phyloP scores from a whole-genome alignment of 257 asterid genomes.

The Solanum appendiculatum region DNA sequence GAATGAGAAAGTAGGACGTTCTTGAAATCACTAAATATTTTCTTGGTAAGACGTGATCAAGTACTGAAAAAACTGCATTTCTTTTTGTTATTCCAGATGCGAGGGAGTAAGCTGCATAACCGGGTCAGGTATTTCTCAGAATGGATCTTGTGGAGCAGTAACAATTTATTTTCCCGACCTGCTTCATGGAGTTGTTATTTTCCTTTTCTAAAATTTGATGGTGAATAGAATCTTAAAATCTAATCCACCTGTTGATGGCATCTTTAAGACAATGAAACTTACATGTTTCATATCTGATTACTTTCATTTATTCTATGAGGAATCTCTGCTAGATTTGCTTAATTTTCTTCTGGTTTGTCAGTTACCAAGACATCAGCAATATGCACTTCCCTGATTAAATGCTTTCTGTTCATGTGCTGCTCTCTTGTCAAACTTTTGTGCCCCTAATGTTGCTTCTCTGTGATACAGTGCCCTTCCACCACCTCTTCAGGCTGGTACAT shows the following conservation, averaged over 20 bases:
- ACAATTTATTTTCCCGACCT: neutral
- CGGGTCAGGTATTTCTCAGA: conserved; percentile 63
- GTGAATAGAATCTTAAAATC: neutral
- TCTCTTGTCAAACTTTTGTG: neutral
- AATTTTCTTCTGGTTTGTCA: neutral
- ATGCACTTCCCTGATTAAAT: neutral
- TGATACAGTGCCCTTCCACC: conserved; percentile 90
- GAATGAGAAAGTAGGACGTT: neutral
- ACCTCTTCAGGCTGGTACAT: conserved; percentile 90
- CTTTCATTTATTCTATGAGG: neutral
- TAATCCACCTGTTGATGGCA: neutral
- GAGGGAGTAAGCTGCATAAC: conserved; percentile 93
- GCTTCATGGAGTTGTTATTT: conserved; percentile 1
- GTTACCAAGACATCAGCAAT: neutral
- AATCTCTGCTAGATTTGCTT: neutral
- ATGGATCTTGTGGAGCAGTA: neutral
- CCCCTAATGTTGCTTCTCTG: neutral
- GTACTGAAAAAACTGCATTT: neutral
- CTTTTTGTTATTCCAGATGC: conserved; percentile 53
- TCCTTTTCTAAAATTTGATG: neutral
- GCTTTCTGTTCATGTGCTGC: neutral
- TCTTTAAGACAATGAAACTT: neutral
- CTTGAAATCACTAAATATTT: neutral
- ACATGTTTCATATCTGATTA: neutral
- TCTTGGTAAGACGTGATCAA: neutral